Base-by-base conservation (phyloP, 164 flowering plant species). In the Santalum album region DNA sequence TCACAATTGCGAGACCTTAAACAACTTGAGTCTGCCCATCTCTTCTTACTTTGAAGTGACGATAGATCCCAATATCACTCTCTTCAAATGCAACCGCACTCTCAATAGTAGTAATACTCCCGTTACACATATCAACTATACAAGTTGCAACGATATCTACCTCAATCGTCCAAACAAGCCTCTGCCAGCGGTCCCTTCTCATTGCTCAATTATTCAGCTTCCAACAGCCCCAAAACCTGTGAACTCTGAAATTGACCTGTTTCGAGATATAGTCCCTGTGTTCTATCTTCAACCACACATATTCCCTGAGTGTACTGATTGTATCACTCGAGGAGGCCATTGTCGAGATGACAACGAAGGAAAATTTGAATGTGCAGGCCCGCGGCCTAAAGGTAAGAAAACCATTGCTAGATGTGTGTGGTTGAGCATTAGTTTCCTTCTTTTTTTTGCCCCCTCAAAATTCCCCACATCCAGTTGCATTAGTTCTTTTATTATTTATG, bases 71-170 rank as follows among this genome's bases (percentile, higher is more conserved):
- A 51, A 25, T 25, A 9, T 45, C 5, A 55, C 60, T 55, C 0
- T 65, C 47, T 49, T 42, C 54, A 60, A 50, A 32, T 60, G 69
- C 23, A 22, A 7, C 57, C n/a, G 12, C 18, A 12, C 12, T 53
- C 14, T 16, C 27, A 23, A 39, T 23, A 36, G 5, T 15, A 32
- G 36, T 12, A 0, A 3, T 24, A 2, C 4, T 21, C 18, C n/a
- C n/a, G 2, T 7, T 22, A 15, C 56, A 15, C n/a, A 18, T 17
- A 21, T 29, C 3, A 38, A 2, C 14, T 27, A 20, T 25, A n/a
- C 10, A 7, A 4, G 5, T 18, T 59, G 56, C 56, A 12, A 32
- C 21, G 27, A 3, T 24, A 24, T 39, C 35, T 24, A 34, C 27
- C 64, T 57, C 6, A 36, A 50, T 47, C 26, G 22, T 11, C 36